phyloP scores from a whole-genome alignment of 805 yeast genomes.

The Isabelozyma heimii region DNA sequence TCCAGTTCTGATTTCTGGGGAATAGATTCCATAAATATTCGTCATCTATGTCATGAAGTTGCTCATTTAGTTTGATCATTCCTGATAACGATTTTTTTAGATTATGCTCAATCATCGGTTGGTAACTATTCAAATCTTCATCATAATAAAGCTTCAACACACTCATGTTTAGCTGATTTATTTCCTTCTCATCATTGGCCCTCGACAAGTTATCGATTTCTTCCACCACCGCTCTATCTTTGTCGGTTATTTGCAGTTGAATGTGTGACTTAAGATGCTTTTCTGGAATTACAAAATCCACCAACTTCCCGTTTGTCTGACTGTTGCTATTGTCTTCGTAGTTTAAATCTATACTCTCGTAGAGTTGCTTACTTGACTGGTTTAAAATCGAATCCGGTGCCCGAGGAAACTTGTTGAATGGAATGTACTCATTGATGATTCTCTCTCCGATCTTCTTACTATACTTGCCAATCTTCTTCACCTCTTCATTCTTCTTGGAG shows the following conservation, averaged over 20 bases:
- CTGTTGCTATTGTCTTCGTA: not conserved
- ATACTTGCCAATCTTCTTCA: not conserved
- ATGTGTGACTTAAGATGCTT: slow-evolving; percentile 18
- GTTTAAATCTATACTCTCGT: slow-evolving; percentile 8
- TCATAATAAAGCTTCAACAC: slow-evolving; percentile 25
- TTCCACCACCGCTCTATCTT: slow-evolving; percentile 23
- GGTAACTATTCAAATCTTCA: slow-evolving; percentile 22
- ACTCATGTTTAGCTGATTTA: slow-evolving; percentile 18
- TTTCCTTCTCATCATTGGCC: slow-evolving; percentile 19
- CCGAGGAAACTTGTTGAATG: slow-evolving; percentile 32
- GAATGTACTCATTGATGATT: slow-evolving; percentile 14
- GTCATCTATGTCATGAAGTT: slow-evolving; percentile 34
- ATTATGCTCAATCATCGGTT: slow-evolving; percentile 34
- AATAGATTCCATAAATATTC: slow-evolving; percentile 38
- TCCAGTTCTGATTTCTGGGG: slow-evolving; percentile 33
- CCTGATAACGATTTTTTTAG: slow-evolving; percentile 38
- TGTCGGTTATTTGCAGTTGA: slow-evolving; percentile 16
- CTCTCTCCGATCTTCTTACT: not conserved
- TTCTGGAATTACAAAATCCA: slow-evolving; percentile 27
- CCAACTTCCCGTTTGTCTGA: slow-evolving; percentile 4
- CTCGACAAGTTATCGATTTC: slow-evolving; percentile 19
- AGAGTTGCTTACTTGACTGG: slow-evolving; percentile 15
- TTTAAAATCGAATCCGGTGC: slow-evolving; percentile 17
- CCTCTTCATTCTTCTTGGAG: not conserved
- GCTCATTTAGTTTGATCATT: slow-evolving; percentile 34